Evolutionary conservation across 805 yeast species (phyloP).

Genomic region (Saturnispora galanensis): DNA sequence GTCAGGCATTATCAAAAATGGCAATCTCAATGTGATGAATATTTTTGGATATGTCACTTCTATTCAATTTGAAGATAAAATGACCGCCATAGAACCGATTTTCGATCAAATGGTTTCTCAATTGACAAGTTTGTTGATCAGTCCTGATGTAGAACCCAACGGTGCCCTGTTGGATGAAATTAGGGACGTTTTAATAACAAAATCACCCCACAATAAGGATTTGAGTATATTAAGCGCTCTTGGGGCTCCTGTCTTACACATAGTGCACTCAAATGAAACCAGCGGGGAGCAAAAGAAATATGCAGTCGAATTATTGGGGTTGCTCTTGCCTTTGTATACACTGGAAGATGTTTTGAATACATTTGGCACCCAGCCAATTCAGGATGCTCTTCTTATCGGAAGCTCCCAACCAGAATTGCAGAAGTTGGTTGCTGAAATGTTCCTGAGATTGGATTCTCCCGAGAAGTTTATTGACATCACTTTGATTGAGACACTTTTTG

Average conservation of each 20-base stretch:
- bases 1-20: too few relatives aligned
- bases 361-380: constrained; percentile 20
- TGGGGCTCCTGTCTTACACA: constrained; percentile 16
- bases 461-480: constrained; percentile 18
- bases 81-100: constrained; percentile 14
- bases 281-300: constrained; percentile 14
- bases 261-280: constrained; percentile 20
- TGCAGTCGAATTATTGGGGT: constrained; percentile 18
- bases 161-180: constrained; percentile 13
- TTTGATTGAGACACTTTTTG: constrained; percentile 15
- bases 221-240: constrained; percentile 8
- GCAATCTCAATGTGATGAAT: too few relatives aligned
- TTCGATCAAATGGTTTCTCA: constrained; percentile 14
- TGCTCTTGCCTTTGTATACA: constrained; percentile 20
- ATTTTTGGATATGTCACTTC: too few relatives aligned
- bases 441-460: constrained; percentile 20
- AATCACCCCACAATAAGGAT: background rate
- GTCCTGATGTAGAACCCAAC: constrained; percentile 10
- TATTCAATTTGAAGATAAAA: background rate
- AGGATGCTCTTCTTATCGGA: constrained; percentile 21
- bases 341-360: constrained; percentile 21
- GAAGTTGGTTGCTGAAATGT: constrained; percentile 18
- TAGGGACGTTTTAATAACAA: background rate
- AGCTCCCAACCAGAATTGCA: constrained; percentile 20
- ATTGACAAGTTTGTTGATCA: constrained; percentile 10